Evolutionary conservation across 306 rosid species (phyloP).

Genomic region (Malus sylvestris): DNA sequence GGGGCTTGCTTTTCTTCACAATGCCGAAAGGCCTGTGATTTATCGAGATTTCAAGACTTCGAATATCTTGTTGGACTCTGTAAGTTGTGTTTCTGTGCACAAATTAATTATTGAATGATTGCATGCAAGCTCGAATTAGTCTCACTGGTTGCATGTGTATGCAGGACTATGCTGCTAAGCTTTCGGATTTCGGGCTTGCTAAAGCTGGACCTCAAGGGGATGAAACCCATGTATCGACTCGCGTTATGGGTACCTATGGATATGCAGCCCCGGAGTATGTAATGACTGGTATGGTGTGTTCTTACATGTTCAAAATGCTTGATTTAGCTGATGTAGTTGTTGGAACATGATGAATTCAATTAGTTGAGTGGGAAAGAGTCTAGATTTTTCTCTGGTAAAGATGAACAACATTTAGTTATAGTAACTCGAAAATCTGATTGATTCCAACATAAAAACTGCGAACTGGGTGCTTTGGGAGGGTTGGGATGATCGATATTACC

Average conservation of each 20-base stretch:
- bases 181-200: constrained; percentile 93
- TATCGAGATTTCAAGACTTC: constrained; percentile 95
- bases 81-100: constrained; percentile 20
- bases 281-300: constrained; percentile 72
- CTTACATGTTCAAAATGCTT: constrained; percentile 6
- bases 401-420: background rate
- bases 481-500: background rate
- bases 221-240: constrained; percentile 94
- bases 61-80: constrained; percentile 90
- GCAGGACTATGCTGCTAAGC: constrained; percentile 95
- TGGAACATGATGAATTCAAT: background rate
- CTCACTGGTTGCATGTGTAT: constrained; percentile 17
- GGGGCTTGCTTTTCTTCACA: constrained; percentile 96
- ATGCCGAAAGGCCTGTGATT: constrained; percentile 92
- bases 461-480: no score
- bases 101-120: background rate
- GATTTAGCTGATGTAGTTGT: background rate
- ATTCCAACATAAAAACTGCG: background rate
- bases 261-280: constrained; percentile 98
- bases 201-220: constrained; percentile 99
- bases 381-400: background rate
- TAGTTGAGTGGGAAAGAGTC: background rate
- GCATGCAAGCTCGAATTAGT: background rate
- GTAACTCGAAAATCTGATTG: background rate
- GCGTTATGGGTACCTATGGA: constrained; percentile 98